A percentile compares a stretch with the other conserved stretches of the same genome.
Evolutionary conservation across 805 yeast genomes (phyloP).

Genomic region (Wickerhamia fluorescens): DNA sequence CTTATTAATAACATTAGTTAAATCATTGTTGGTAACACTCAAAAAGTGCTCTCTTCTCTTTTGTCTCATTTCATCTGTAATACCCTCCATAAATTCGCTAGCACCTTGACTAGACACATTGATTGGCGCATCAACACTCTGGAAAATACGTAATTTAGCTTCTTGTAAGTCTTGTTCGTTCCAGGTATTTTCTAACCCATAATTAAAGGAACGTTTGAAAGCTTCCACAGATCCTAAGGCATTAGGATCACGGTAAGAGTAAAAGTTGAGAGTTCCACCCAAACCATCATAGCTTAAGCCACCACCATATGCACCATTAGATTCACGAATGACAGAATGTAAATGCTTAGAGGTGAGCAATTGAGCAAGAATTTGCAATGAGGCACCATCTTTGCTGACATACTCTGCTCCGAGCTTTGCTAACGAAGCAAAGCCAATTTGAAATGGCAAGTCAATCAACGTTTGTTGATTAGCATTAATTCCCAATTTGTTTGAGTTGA

Average conservation of each 20-base stretch:
- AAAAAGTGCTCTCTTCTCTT: constrained; percentile 68
- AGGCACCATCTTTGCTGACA: constrained; percentile 68
- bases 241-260: constrained; percentile 92
- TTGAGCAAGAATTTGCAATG: constrained; percentile 75
- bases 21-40: constrained; percentile 56
- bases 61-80: constrained; percentile 76
- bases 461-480: constrained; percentile 23
- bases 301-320: constrained; percentile 98
- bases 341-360: constrained; percentile 74
- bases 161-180: constrained; percentile 66
- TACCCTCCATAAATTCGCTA: constrained; percentile 54
- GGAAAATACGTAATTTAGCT: constrained; percentile 88
- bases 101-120: constrained; percentile 77
- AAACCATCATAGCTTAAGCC: constrained; percentile 80
- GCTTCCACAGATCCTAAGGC: constrained; percentile 62
- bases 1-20: constrained; percentile 58
- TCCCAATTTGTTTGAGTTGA: constrained; percentile 8
- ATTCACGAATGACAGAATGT: constrained; percentile 86
- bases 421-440: constrained; percentile 75
- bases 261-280: constrained; percentile 73
- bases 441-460: constrained; percentile 72
- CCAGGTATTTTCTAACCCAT: constrained; percentile 37
- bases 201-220: constrained; percentile 38
- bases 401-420: constrained; percentile 64
- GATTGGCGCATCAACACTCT: constrained; percentile 83